phyloP scores from a whole-genome alignment of 2,329 filamentous ascomycete species.

The Colletotrichum noveboracense region DNA sequence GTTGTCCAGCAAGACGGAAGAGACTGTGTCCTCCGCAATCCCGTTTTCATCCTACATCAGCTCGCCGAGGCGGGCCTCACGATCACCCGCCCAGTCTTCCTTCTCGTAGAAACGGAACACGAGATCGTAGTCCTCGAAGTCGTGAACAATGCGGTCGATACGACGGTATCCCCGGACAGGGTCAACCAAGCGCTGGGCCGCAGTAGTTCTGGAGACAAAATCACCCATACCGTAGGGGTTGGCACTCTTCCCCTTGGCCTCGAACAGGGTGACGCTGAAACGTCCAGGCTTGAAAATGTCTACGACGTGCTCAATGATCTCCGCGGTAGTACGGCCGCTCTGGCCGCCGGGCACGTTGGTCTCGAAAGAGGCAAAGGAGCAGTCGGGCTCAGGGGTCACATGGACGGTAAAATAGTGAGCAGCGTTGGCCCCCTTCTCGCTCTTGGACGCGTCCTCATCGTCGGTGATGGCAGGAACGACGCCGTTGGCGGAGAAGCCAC shows the following conservation, averaged over 20 bases:
- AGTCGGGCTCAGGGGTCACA: conserved; percentile 95
- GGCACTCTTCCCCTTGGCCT: conserved; percentile 72
- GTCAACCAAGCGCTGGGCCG: conserved; percentile 68
- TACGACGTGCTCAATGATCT: conserved; percentile 93
- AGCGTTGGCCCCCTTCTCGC: conserved; percentile 47
- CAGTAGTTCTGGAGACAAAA: conserved; percentile 40
- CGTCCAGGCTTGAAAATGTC: conserved; percentile 96
- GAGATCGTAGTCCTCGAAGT: conserved; percentile 95
- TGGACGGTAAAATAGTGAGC: conserved; percentile 98
- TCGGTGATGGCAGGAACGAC: conserved; percentile 81
- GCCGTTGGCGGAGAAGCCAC: conserved; percentile 96
- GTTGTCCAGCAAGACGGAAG: neutral
- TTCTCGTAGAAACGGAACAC: conserved; percentile 97
- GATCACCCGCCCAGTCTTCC: conserved; percentile 72
- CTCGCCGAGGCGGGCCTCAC: conserved; percentile 60
- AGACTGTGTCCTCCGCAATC: neutral
- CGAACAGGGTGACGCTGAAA: conserved; percentile 96
- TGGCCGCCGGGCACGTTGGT: conserved; percentile 94
- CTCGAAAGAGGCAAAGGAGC: conserved; percentile 97
- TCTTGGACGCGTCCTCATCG: conserved; percentile 40
- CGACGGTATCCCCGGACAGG: conserved; percentile 84
- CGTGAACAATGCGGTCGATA: conserved; percentile 94
- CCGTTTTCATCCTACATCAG: conserved; percentile 33
- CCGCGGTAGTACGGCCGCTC: conserved; percentile 84
- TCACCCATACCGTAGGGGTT: conserved; percentile 44